Evolutionary conservation across 495 filamentous ascomycete species (phyloP).

Genomic region (Trichocladium antarcticum): DNA sequence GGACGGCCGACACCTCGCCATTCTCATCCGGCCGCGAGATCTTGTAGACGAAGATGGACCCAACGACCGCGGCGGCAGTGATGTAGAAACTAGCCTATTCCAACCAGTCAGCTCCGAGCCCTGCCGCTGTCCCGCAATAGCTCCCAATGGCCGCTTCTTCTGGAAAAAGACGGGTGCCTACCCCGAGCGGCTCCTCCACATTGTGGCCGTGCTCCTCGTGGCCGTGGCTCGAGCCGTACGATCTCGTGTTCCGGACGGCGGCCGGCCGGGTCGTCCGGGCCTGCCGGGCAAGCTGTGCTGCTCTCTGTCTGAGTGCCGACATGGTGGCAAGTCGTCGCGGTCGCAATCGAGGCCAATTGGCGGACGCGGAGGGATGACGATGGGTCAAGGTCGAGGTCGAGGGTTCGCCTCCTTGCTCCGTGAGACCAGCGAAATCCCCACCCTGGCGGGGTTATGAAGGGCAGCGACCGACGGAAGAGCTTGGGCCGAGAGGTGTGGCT

Average conservation of each 20-base stretch:
- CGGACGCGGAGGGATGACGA: slow-evolving; percentile 5
- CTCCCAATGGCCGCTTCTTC: background rate
- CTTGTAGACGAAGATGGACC: slow-evolving; percentile 27
- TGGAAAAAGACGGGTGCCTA: slow-evolving; percentile 20
- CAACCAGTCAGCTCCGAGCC: slow-evolving; percentile 7
- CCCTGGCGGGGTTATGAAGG: background rate
- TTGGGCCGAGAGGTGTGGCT: background rate
- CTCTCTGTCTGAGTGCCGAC: slow-evolving; percentile 37
- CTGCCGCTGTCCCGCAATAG: background rate
- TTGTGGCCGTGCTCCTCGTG: slow-evolving; percentile 27
- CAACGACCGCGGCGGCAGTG: slow-evolving; percentile 26
- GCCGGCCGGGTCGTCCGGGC: slow-evolving; percentile 25
- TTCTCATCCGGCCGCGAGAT: slow-evolving; percentile 33
- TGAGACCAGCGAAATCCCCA: background rate
- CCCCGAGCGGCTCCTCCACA: slow-evolving; percentile 36
- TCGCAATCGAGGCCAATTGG: slow-evolving; percentile 9
- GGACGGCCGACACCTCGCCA: slow-evolving; percentile 30
- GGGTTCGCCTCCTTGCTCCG: slow-evolving; percentile 4
- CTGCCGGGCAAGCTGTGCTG: slow-evolving; percentile 28
- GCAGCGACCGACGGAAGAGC: background rate
- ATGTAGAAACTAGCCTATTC: slow-evolving; percentile 32
- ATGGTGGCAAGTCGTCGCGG: slow-evolving; percentile 24
- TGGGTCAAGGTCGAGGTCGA: background rate
- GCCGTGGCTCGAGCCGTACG: slow-evolving; percentile 36
- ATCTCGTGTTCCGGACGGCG: slow-evolving; percentile 24